A percentile compares a stretch with the other conserved stretches of the same genome.
Evolutionary conservation across 2,329 filamentous ascomycete genomes (phyloP).

Genomic region (Verticillium albo-atrum): DNA sequence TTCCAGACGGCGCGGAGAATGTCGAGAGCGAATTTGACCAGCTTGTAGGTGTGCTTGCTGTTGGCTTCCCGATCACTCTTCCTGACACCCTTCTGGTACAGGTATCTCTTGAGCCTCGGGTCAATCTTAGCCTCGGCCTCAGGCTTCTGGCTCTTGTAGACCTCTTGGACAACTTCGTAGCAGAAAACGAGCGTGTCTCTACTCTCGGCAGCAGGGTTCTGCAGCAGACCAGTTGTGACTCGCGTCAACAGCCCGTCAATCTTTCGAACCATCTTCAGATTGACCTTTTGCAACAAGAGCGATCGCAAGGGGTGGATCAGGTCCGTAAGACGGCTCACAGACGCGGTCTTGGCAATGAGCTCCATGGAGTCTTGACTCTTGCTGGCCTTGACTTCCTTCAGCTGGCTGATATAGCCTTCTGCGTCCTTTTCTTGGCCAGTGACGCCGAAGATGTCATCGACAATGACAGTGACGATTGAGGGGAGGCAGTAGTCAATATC

Average conservation of each 20-base stretch:
- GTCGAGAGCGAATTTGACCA: conserved; percentile 83
- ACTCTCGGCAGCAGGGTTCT: conserved; percentile 74
- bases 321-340: conserved; percentile 66
- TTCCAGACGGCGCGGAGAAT: conserved; percentile 80
- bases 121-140: conserved; percentile 51
- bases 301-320: conserved; percentile 75
- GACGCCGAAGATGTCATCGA: conserved; percentile 95
- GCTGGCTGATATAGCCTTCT: conserved; percentile 89
- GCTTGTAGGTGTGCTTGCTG: conserved; percentile 79
- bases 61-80: conserved; percentile 69
- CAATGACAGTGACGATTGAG: conserved; percentile 75
- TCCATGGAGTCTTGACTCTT: conserved; percentile 99
- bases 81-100: conserved; percentile 75
- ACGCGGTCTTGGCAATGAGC: conserved; percentile 77
- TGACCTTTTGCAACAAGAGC: conserved; percentile 78
- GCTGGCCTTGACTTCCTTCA: conserved; percentile 97
- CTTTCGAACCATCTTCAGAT: conserved; percentile 78
- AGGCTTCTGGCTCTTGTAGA: conserved; percentile 62
- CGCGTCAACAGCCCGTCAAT: conserved; percentile 84
- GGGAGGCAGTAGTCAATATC: conserved; percentile 85
- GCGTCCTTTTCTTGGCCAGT: conserved; percentile 96
- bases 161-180: conserved; percentile 87
- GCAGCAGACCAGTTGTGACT: conserved; percentile 75
- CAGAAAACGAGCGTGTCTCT: conserved; percentile 89
- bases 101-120: conserved; percentile 64